Evolutionary conservation across 2,329 filamentous ascomycete genomes (phyloP), one percentile per base, ranked within the genome.

Genomic region (Ophiostoma perfectum): DNA sequence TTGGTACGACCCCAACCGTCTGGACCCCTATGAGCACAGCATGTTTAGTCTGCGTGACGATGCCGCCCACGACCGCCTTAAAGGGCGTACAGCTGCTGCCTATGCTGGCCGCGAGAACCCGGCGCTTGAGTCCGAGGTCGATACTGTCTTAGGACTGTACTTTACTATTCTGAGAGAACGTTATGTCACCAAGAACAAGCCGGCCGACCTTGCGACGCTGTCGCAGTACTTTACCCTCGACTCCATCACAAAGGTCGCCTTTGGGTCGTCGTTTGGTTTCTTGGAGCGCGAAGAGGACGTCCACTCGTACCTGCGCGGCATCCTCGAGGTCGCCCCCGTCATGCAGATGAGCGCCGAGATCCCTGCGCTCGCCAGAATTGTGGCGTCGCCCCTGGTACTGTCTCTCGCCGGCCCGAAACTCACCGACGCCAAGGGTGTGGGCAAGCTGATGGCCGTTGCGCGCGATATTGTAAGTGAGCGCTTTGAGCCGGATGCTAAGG

Each of bases 141-240:
- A 76, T 65, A 14, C 63, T 36, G 67, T 74, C 4, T 9, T 76
- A 7, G 64, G 42, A 6, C 18, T 67, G 66, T 41, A 74, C 5
- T 64, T 73, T 0, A 65, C 65, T 14, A 67, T 72, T 39, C 67
- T 75, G 42, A 67, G 68, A 39, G 60, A 36, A 4, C 73, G 73
- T 63, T 74, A 75, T 55, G 38, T 39, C 8, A 39, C 42, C 60
- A 5, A 18, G 11, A 38, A 42, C 5, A 36, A 12, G 66, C 73
- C 78, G 16, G 75, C 83, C 72, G 81, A 85, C 71, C 73, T 85
- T 45, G 79, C 79, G 18, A 73, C 75, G 5, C 78, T 80, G 60
- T 77, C 79, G 1, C 79, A 81, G 47, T 83, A 78, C 75, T 80
- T 84, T 66, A 82, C 82, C 0, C 75, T 84, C 4, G 83, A 85